These are phyloP conservation scores for Caulochytrium protostelioides DNA, from an alignment of 371 early-diverging fungal species.

Conservation along the genomic window DNA sequence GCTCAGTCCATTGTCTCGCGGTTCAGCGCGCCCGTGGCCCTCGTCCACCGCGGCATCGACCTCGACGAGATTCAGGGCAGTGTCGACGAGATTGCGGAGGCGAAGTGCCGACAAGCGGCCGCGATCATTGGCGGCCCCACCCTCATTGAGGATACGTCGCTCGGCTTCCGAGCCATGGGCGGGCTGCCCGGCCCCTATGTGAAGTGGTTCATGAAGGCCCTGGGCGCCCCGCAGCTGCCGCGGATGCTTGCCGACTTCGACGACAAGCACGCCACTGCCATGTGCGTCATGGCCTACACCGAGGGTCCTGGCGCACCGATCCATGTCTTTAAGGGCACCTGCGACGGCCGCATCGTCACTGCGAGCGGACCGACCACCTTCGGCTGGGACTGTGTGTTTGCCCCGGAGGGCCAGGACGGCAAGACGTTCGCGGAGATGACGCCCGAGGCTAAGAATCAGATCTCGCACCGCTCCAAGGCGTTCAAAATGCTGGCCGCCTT, in stretches of 20 bases:
- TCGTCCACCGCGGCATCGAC: not conserved
- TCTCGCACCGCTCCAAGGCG: constrained; percentile 69
- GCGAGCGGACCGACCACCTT: constrained; percentile 65
- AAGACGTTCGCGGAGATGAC: constrained; percentile 79
- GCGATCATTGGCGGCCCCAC: constrained; percentile 50
- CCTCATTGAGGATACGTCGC: constrained; percentile 80
- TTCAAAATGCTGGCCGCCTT: constrained; percentile 42
- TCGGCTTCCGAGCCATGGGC: constrained; percentile 79
- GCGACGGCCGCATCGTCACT: constrained; percentile 61
- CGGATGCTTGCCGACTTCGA: constrained; percentile 66
- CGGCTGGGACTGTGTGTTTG: constrained; percentile 91
- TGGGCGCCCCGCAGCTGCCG: constrained; percentile 60
- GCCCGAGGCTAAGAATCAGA: constrained; percentile 55
- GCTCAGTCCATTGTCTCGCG: constrained; percentile 56
- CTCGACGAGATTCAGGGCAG: constrained; percentile 4
- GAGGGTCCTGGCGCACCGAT: constrained; percentile 46
- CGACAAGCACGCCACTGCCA: constrained; percentile 61
- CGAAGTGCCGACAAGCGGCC: constrained; percentile 50
- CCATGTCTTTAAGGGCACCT: constrained; percentile 74
- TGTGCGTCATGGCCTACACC: constrained; percentile 76
- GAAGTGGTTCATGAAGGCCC: constrained; percentile 76
- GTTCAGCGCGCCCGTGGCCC: constrained; percentile 16
- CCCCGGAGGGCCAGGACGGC: constrained; percentile 43
- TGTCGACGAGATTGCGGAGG: constrained; percentile 42
- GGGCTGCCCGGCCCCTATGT: constrained; percentile 57